Percentiles rank a stretch among this genome's conserved stretches.
These are phyloP conservation scores for Oidium heveae DNA, from an alignment of 2,329 filamentous ascomycete species.

Conservation along the genomic window DNA sequence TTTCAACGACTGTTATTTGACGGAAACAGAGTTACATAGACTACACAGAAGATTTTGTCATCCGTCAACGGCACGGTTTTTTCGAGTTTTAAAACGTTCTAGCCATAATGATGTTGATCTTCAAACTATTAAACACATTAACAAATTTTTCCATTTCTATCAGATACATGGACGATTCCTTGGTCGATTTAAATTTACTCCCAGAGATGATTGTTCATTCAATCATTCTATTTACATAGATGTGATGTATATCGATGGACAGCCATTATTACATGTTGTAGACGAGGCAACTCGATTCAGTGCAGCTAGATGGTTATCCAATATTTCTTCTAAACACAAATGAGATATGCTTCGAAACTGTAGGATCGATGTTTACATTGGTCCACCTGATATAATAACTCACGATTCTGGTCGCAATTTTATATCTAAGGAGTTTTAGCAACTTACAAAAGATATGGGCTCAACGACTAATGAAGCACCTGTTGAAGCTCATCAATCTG, in stretches of 20 bases:
- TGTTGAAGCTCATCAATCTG: neutral
- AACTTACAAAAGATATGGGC: neutral
- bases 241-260: conserved; percentile 1
- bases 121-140: neutral
- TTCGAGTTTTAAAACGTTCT: neutral
- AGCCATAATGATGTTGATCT: neutral
- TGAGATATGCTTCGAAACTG: neutral
- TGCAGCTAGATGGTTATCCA: conserved; percentile 1
- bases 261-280: conserved; percentile 1
- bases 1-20: neutral
- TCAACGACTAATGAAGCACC: neutral
- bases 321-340: neutral
- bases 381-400: neutral
- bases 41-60: neutral
- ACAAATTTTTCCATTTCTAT: neutral
- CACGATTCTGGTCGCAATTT: neutral
- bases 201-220: neutral
- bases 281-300: conserved; percentile 1
- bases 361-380: neutral
- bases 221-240: conserved; percentile 2
- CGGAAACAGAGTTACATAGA: neutral
- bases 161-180: neutral
- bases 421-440: too few relatives aligned
- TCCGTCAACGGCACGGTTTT: neutral
- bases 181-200: neutral